Conservation (phyloP, 352 stramenopile genomes). For the Lagenidium giganteum region DNA sequence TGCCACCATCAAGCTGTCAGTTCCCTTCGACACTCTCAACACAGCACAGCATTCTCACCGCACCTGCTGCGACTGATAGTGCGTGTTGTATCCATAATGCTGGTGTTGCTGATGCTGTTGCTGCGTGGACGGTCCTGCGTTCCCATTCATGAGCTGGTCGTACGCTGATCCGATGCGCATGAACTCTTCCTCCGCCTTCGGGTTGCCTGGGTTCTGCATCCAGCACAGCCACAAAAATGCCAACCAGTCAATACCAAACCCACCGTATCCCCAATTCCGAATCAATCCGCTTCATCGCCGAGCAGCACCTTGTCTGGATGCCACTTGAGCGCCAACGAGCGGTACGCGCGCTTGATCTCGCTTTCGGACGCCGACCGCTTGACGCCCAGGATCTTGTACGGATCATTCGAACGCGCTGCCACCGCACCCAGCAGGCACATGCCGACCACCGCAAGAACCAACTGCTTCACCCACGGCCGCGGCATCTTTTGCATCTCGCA, state of each 20-base stretch:
- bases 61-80: conserved; percentile 8
- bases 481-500: no score
- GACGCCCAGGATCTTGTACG: conserved; percentile 68
- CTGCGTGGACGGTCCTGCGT: conserved; percentile 1
- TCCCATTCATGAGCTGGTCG: conserved; percentile 43
- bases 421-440: conserved; percentile 13
- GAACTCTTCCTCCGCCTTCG: conserved; percentile 65
- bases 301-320: conserved; percentile 89
- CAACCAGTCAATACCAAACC: not conserved
- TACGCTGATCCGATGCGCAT: conserved; percentile 73
- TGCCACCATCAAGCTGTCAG: not conserved
- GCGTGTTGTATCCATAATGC: conserved; percentile 23
- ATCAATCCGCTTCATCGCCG: no score
- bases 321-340: conserved; percentile 82
- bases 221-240: not conserved
- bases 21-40: no score
- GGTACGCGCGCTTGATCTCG: conserved; percentile 85
- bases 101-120: conserved; percentile 19
- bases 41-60: conserved; percentile 2
- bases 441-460: no score
- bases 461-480: no score
- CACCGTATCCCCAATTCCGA: no score
- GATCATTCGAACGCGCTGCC: conserved; percentile 35
- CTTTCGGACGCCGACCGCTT: conserved; percentile 49
- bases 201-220: conserved; percentile 49